A percentile compares a stretch with the other conserved stretches of the same genome.
Evolutionary conservation across 1,139 yeast species (phyloP).

Genomic region (Kodamaea ohmeri): DNA sequence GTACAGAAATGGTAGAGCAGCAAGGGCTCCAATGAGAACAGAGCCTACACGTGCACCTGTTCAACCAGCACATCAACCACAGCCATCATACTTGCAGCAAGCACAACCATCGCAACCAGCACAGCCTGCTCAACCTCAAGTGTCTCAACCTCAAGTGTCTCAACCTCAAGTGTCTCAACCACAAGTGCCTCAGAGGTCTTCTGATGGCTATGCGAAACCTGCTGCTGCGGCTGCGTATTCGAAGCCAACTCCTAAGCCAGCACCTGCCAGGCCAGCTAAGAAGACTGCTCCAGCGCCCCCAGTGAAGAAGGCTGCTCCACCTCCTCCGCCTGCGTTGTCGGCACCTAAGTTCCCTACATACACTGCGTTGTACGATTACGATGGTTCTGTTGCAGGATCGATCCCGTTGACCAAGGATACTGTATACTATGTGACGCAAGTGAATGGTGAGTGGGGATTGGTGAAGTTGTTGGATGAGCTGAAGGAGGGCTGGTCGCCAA

Average conservation of each 20-base stretch:
- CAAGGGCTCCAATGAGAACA: not conserved
- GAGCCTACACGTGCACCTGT: not conserved
- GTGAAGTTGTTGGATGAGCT: constrained; percentile 75
- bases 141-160: constrained; percentile 18
- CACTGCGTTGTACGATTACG: constrained; percentile 85
- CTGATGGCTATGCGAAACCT: constrained; percentile 16
- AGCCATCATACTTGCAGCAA: constrained; percentile 11
- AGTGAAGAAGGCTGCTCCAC: constrained; percentile 40
- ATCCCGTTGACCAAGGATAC: constrained; percentile 76
- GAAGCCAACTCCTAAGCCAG: constrained; percentile 11
- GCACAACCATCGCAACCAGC: constrained; percentile 12
- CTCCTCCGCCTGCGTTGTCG: constrained; percentile 60
- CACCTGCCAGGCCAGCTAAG: constrained; percentile 28
- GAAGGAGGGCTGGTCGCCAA: constrained; percentile 96
- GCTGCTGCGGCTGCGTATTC: constrained; percentile 14
- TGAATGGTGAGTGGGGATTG: constrained; percentile 87
- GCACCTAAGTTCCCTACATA: constrained; percentile 66
- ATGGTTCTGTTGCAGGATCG: constrained; percentile 80
- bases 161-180: constrained; percentile 17
- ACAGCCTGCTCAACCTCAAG: constrained; percentile 13
- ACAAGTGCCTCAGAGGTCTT: too few species aligned
- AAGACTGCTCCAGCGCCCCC: constrained; percentile 42
- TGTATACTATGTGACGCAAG: constrained; percentile 63
- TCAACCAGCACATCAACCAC: constrained; percentile 10
- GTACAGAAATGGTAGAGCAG: constrained; percentile 18